Evolutionary conservation across 1,139 yeast species (phyloP).

Genomic region (Eremothecium sinecaudum): DNA sequence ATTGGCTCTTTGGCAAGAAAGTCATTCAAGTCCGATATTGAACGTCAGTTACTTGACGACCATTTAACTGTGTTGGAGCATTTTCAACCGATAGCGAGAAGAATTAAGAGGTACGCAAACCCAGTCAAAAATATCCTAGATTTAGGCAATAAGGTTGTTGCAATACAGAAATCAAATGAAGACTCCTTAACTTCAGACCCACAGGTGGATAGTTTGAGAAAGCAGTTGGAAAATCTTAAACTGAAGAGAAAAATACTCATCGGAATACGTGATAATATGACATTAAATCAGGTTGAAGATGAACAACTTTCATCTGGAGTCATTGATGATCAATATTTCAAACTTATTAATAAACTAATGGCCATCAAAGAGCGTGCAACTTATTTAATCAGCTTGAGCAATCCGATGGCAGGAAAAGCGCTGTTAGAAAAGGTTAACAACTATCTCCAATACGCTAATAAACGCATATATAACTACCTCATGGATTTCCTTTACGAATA

Average conservation of each 20-base stretch:
- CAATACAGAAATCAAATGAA: constrained; percentile 5
- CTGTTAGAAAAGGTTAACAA: constrained; percentile 54
- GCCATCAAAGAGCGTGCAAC: constrained; percentile 59
- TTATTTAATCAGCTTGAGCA: constrained; percentile 55
- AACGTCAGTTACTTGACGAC: constrained; percentile 57
- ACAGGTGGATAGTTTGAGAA: constrained; percentile 19
- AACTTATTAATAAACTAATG: constrained; percentile 51
- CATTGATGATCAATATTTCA: constrained; percentile 53
- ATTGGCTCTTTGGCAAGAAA: constrained; percentile 51
- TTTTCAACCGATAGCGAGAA: constrained; percentile 46
- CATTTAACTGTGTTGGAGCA: constrained; percentile 52
- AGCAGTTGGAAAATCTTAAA: constrained; percentile 31
- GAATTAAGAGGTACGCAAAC: constrained; percentile 32
- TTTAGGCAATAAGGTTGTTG: constrained; percentile 35
- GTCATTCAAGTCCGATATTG: constrained; percentile 58
- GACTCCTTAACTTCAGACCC: constrained; percentile 8
- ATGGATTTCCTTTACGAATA: constrained; percentile 29
- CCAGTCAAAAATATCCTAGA: constrained; percentile 38
- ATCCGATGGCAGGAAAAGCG: constrained; percentile 60
- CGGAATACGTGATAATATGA: constrained; percentile 55
- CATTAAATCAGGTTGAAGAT: constrained; percentile 65
- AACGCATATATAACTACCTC: constrained; percentile 30
- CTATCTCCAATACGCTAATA: constrained; percentile 30
- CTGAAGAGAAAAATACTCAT: constrained; percentile 48
- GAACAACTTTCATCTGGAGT: constrained; percentile 40